Evolutionary conservation across 2,329 filamentous ascomycete species (phyloP), one percentile per base, ranked within the genome.

Genomic region (Tolypocladium ovalisporum): DNA sequence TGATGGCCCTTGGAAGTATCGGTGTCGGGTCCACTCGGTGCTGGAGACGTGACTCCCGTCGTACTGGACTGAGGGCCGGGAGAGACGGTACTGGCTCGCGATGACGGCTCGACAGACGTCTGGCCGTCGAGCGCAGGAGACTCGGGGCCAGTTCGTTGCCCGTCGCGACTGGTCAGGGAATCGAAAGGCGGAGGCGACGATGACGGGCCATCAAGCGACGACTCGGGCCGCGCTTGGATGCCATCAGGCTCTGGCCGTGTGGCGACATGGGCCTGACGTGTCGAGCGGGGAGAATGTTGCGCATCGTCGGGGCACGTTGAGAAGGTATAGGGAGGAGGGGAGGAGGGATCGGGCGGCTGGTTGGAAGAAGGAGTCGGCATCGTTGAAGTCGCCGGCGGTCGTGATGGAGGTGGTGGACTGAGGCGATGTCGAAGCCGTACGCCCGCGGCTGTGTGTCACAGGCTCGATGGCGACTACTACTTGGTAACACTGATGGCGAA

Each of bases 331-430:
- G 71, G 68, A 57, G 68, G 69, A 51, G 73, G 70, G 52, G 73
- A 72, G 42, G 69, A 65, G 36, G 69, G 68, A 60, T 71, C 68
- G 51, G 72, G 67, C 52, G 71, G 70, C 59, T 69, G 70, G 63
- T 75, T 73, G 56, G 73, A 71, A 19, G 76, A 77, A 58, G 76
- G 76, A 29, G 75, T 78, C 60, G 76, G 76, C 76, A 78, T 78
- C 61, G 57, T 73, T 58, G 51, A 44, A 29, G 53, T 22, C 10
- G 35, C 2, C 44, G 32, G 15, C 10, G 36, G 36, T 19, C 10
- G 40, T 12, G 29, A 19, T 10, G 19, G 53, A 32, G 15, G 29
- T 57, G 34, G 32, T 55, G 54, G 54, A 51, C 42, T 52, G 42
- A 54, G 57, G 40, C n/a, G 32, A 27, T 27, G 34, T 49, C 35